Evolutionary conservation across 768 basidiomycete species (phyloP), one percentile per base, ranked within the genome.

Genomic region (Butyriboletus loyo): DNA sequence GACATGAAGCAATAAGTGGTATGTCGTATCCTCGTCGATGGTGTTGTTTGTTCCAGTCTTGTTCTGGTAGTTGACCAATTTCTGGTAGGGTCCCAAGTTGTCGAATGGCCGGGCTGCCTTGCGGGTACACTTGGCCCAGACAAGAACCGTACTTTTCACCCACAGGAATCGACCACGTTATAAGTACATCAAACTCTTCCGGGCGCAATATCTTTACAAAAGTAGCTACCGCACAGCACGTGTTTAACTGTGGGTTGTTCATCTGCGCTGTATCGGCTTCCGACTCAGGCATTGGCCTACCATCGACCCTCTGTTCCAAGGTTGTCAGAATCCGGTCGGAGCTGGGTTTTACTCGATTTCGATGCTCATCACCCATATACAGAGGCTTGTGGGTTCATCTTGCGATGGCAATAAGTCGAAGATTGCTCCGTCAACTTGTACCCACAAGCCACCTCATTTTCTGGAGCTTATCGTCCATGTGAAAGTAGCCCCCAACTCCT

Each of bases 201-300:
- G 19, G 27, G 27, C 17, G 39, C 27, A 28, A 28, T 8, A 31
- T 39, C 19, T 42, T 30, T 28, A 43, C 13, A 7, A 21, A 28
- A 28, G 11, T 43, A 14, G 42, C 28, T 21, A 44, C 28, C 41
- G 28, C 40, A 30, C 32, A 49, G 22, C 24, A 44, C 35, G 28
- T 44, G 38, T 24, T 53, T 43, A 53, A 30, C 50, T 43, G 41
- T 25, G 52, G 50, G 50, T 34, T 36, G 14, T 38, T 25, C n/a
- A 15, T 25, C 10, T 25, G 30, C 7, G 14, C 19, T 13, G n/a
- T 14, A 9, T 17, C 10, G 17, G 27, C 42, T 45, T 13, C 28
- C 41, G 25, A 47, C n/a, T n/a, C n/a, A n/a, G 39, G 34, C 2
- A 24, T 34, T 48, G 13, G n/a, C 31, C n/a, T 19, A 34, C 30